These are phyloP conservation scores for Kodamaea kaohsiungensis DNA, from an alignment of 805 yeast species.

Conservation along the genomic window DNA sequence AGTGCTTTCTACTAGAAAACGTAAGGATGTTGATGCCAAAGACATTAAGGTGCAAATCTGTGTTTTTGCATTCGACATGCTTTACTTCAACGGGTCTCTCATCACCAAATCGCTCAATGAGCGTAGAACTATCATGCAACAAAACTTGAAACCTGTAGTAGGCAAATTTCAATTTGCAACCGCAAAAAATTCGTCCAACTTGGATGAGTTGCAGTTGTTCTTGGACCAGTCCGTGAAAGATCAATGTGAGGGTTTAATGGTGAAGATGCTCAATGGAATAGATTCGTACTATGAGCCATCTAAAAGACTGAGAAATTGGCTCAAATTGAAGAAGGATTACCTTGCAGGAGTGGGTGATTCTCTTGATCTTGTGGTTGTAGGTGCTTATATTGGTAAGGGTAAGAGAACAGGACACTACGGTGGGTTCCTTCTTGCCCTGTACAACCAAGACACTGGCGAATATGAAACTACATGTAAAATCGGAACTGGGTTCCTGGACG, in stretches of 20 bases:
- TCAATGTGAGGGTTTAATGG: slow-evolving; percentile 95
- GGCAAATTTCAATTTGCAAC: slow-evolving; percentile 87
- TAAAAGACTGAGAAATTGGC: slow-evolving; percentile 92
- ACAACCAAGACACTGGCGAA: slow-evolving; percentile 88
- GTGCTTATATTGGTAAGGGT: slow-evolving; percentile 92
- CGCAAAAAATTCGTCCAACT: slow-evolving; percentile 63
- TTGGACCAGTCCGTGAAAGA: slow-evolving; percentile 87
- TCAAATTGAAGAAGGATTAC: slow-evolving; percentile 92
- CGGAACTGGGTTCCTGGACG: slow-evolving; percentile 96
- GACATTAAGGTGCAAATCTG: slow-evolving; percentile 91
- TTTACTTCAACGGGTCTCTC: slow-evolving; percentile 70
- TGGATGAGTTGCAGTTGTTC: slow-evolving; percentile 76
- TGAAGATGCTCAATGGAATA: slow-evolving; percentile 77
- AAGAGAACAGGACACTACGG: slow-evolving; percentile 95
- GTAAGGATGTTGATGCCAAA: slow-evolving; percentile 86
- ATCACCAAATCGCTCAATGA: slow-evolving; percentile 67
- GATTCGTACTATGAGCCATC: slow-evolving; percentile 92
- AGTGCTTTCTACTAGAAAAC: slow-evolving; percentile 86
- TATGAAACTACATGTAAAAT: slow-evolving; percentile 95
- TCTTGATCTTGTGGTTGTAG: slow-evolving; percentile 86
- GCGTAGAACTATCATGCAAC: slow-evolving; percentile 62
- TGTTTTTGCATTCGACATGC: slow-evolving; percentile 85
- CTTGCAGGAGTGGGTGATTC: slow-evolving; percentile 96
- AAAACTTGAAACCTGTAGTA: slow-evolving; percentile 57
- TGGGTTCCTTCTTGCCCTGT: slow-evolving; percentile 88